A percentile compares a stretch with the other conserved stretches of the same genome.
phyloP scores from a whole-genome alignment of 2,329 filamentous ascomycete species.

The Botryotinia calthae region DNA sequence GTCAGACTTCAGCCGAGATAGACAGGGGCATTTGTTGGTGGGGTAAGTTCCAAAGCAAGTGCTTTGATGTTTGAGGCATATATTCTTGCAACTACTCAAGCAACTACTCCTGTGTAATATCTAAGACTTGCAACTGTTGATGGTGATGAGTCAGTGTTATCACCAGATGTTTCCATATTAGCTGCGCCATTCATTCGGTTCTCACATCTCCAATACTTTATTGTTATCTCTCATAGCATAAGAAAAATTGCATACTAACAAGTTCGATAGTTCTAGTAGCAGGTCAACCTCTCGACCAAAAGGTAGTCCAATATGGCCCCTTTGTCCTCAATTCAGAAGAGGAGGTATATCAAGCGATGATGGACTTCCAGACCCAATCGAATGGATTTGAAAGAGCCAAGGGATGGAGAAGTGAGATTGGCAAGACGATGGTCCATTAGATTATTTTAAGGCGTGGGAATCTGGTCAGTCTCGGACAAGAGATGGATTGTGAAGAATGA shows the following conservation, averaged over 20 bases:
- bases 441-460: not conserved
- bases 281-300: constrained; percentile 75
- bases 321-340: constrained; percentile 75
- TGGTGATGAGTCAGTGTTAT: not conserved
- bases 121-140: not conserved
- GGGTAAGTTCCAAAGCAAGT: not conserved
- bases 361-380: constrained; percentile 68
- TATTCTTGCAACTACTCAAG: not conserved
- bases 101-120: not conserved
- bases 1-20: not conserved
- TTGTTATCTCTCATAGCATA: not conserved
- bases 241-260: constrained; percentile 23
- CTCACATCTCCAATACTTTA: not conserved
- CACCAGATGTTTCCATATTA: too few relatives aligned
- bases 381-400: constrained; percentile 80
- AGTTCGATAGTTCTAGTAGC: constrained; percentile 61
- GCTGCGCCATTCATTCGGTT: not conserved
- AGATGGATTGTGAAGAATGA: not conserved
- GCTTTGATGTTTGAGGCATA: not conserved
- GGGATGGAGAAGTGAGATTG: constrained; percentile 83
- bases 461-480: too few relatives aligned
- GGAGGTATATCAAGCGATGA: constrained; percentile 72
- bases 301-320: constrained; percentile 79
- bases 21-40: constrained; percentile 4
- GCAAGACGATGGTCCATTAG: constrained; percentile 50